A percentile compares a stretch with the other conserved stretches of the same genome.
These are phyloP conservation scores for Croton setiger DNA, from an alignment of 441 rosid genomes.

Conservation along the genomic window DNA sequence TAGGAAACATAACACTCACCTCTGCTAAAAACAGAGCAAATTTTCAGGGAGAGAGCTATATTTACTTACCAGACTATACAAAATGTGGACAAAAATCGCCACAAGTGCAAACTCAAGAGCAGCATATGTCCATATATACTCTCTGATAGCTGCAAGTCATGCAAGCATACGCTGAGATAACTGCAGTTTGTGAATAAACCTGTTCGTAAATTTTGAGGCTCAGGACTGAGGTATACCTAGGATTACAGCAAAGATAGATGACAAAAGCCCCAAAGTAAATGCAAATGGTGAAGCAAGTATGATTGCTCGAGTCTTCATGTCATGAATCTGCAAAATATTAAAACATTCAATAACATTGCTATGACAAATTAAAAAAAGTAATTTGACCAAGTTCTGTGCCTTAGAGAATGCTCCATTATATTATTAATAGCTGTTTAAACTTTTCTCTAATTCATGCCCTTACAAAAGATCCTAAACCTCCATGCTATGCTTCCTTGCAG, in stretches of 20 bases:
- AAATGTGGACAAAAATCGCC: constrained; percentile 58
- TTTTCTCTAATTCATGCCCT: not conserved
- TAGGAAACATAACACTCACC: not conserved
- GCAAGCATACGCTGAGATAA: constrained; percentile 9
- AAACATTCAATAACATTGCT: constrained; percentile 9
- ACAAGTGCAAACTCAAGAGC: constrained; percentile 89
- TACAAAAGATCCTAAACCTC: not conserved
- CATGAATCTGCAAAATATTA: constrained; percentile 47
- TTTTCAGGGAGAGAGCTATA: not conserved
- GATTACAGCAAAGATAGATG: constrained; percentile 71
- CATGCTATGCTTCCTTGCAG: not conserved
- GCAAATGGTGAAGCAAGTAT: constrained; percentile 85
- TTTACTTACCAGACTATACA: constrained; percentile 60
- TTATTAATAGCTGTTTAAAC: not conserved
- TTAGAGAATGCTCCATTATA: not conserved
- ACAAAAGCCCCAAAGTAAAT: constrained; percentile 61
- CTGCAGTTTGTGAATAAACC: not conserved
- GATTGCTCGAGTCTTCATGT: constrained; percentile 62
- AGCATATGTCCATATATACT: constrained; percentile 94
- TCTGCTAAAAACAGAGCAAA: not conserved
- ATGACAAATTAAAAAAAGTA: not conserved
- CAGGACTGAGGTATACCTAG: constrained; percentile 44
- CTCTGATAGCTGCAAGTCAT: constrained; percentile 72
- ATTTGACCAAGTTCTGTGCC: not conserved
- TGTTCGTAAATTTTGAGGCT: constrained; percentile 7